Base-by-base conservation (phyloP, 352 stramenopile species). In the Peronospora tabacina region DNA sequence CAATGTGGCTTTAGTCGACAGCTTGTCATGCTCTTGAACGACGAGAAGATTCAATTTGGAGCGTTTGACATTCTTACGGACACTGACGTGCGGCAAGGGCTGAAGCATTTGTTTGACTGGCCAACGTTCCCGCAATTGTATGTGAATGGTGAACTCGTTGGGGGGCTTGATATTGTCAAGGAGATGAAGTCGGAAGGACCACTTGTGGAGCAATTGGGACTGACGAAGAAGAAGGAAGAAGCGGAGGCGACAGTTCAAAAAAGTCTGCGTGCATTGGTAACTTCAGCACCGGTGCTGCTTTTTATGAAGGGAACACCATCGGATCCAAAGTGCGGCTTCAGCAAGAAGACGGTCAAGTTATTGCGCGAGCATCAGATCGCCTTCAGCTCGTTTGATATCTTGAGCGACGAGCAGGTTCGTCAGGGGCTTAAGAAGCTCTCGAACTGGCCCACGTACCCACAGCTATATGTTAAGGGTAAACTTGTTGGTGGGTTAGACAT, bases 121-220 rank as follows among this genome's bases (percentile, higher is more conserved):
- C 95, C 95, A 8, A 99, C 96, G n/a, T 99, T 88, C 74, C 96
- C 96, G 10, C 94, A 98, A 61, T 70, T 99, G 7, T 99, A 99
- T 68, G 90, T 98, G n/a, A 94, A 98, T 49, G 96, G 96, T 36
- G 70, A 96, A 56, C 79, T 99, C 24, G 58, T 99, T 7, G 96
- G 96, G 38, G 96, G 96, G 0, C 74, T 98, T 24, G 96, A 99
- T 65, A 98, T 99, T 56, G 55, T 98, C 29, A 96, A 95, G 61
- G 96, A 99, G 68, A 96, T 98, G 80, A 85, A 95, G 70, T 55
- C 66, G 12, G 76, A 91, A 41, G 82, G 76, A 45, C 85, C 75
- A 5, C 74, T 94, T 26, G 77, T 83, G 13, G 80, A 91, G 41
- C 72, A 94, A 43, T 61, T 94, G 3, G 78, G 78, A 2, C 61